Evolutionary conservation across 352 stramenopile species (phyloP).

Genomic region (Plasmopara muralis): DNA sequence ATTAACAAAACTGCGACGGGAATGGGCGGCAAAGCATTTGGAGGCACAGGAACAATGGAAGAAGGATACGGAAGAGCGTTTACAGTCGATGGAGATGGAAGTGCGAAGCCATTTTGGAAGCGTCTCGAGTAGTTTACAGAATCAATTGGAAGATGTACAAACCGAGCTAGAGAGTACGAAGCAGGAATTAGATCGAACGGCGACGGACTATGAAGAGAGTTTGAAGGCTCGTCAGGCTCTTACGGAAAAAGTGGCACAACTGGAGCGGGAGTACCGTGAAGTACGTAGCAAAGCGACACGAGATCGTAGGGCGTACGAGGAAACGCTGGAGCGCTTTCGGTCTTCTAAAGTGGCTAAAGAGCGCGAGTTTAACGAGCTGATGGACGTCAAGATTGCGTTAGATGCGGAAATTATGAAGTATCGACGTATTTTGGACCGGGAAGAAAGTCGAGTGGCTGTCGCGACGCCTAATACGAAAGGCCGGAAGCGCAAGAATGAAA

Average conservation of each 20-base stretch:
- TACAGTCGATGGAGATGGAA: conserved; percentile 65
- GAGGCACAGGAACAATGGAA: conserved; percentile 70
- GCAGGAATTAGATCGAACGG: conserved; percentile 66
- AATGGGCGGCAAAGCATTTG: conserved; percentile 73
- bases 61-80: conserved; percentile 68
- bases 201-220: conserved; percentile 76
- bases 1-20: conserved; percentile 60
- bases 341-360: conserved; percentile 69
- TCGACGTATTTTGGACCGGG: conserved; percentile 71
- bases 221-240: conserved; percentile 61
- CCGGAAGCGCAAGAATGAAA: conserved; percentile 68
- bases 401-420: conserved; percentile 78
- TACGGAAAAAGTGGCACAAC: conserved; percentile 72
- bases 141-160: conserved; percentile 55
- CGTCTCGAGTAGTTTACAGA: conserved; percentile 43
- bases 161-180: conserved; percentile 62
- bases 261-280: conserved; percentile 75
- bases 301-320: conserved; percentile 68
- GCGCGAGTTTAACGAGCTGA: conserved; percentile 80
- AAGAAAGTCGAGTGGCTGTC: conserved; percentile 60
- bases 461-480: conserved; percentile 42
- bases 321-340: conserved; percentile 59
- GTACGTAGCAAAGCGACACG: conserved; percentile 71
- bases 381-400: conserved; percentile 82
- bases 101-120: conserved; percentile 67